Evolutionary conservation across 495 filamentous ascomycete genomes (phyloP), one percentile per base, ranked within the genome.

Genomic region (Evernia prunastri): DNA sequence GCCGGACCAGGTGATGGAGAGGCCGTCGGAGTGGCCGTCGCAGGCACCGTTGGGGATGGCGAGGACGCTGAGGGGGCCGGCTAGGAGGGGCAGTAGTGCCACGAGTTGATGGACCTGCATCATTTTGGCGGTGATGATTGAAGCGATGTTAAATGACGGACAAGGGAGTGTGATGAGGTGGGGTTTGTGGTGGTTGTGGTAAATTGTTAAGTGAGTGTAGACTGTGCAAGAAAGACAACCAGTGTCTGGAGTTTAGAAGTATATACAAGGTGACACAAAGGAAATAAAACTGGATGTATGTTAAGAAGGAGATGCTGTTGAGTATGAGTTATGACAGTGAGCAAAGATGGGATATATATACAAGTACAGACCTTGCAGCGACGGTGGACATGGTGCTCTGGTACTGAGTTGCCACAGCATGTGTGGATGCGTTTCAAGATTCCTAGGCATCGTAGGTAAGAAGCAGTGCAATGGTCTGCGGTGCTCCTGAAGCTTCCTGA

Each of bases 1-100:
- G 17, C 51, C 51, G 29, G 51, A 54, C 51, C 51, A 54, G 6
- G 27, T 54, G 29, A 54, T 54, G 51, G 51, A 54, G 1, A 54
- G 51, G 15, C 51, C 51, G 29, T 54, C 51, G 8, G 51, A 35
- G 18, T 49, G 23, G 12, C 51, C 51, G 29, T 54, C 51, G 17
- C 51, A 54, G 18, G 51, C 51, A 0, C 51, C 51, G 51, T 29
- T 29, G 29, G 51, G 29, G 51, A 54, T 31, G 15, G 51, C 51
- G 29, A 29, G 51, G 17, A 54, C 51, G 29, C 27, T 33, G 27
- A 54, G 51, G 29, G 51, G 51, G 4, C 27, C 51, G n/a, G 29
- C 27, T 0, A 54, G 51, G 29, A 54, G 27, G 49, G 51, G 15
- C 29, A 54, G 29, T 10, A 54, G 29, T 33, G 51, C 51, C 29